Conservation (phyloP, 2,329 filamentous ascomycete genomes). For the Monosporascus sp. region DNA sequence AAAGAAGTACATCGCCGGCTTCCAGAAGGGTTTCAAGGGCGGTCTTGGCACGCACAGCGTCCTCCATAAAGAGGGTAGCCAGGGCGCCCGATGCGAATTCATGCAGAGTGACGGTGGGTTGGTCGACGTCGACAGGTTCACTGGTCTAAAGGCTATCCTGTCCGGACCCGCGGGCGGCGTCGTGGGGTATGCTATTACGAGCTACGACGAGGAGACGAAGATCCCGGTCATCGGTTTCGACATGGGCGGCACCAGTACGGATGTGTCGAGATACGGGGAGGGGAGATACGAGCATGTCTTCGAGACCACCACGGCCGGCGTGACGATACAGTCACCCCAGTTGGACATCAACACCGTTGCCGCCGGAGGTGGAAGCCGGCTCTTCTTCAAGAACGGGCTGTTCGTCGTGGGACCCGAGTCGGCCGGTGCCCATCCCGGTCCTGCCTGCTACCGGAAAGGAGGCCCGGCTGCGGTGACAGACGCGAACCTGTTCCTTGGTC, state of each 20-base stretch:
- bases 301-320: constrained; percentile 89
- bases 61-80: constrained; percentile 56
- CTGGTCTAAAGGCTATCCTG: constrained; percentile 77
- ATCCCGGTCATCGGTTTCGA: constrained; percentile 91
- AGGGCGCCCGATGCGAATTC: constrained; percentile 81
- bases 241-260: constrained; percentile 85
- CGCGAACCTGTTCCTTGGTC: constrained; percentile 79
- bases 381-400: constrained; percentile 85
- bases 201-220: constrained; percentile 76
- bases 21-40: constrained; percentile 74
- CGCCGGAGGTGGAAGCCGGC: constrained; percentile 75
- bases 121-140: constrained; percentile 74
- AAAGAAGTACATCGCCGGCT: constrained; percentile 67
- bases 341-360: constrained; percentile 94
- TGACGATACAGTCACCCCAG: constrained; percentile 87
- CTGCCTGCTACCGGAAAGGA: constrained; percentile 85
- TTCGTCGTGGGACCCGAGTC: constrained; percentile 90
- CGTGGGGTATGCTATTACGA: constrained; percentile 87
- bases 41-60: constrained; percentile 73
- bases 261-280: constrained; percentile 80
- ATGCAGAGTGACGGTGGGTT: constrained; percentile 84
- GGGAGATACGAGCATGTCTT: constrained; percentile 91
- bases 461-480: constrained; percentile 91
- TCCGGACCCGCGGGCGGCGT: constrained; percentile 91
- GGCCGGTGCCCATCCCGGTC: constrained; percentile 82